Base-by-base conservation (phyloP, 2,329 filamentous ascomycete genomes). In the Colletotrichum limetticola region DNA sequence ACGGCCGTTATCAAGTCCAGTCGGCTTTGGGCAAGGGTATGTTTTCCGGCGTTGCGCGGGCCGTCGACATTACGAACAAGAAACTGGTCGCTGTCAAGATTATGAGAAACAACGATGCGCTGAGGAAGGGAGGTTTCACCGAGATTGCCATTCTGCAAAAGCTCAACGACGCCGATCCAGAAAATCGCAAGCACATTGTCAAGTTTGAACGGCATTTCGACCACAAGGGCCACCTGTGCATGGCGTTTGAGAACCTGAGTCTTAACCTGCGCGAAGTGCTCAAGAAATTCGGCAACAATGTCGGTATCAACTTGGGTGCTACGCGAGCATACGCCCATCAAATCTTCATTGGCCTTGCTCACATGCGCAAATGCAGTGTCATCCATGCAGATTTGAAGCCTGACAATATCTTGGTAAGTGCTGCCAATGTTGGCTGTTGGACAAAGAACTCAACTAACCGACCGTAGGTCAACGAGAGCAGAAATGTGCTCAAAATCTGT, bases 361-460 rank as follows among this genome's bases (percentile, higher is more conserved):
- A 98, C 78, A 90, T 99, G 86, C 93, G 95, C 77, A 96, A 95
- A 80, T 97, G 94, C 85, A 95, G 95, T 82, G 94, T 99, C 80
- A 90, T 99, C 65, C 97, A 99, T 81, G 95, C 96, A 16, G 97
- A 99, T 86, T 83, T 99, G 78, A 99, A 99, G 83, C 97, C 97
- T 9, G 97, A 99, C 89, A 99, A 99, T 78, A 96, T 99, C 70
- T 86, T 99, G 78, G 95, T 92, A 81, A 77, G 87, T 74, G 59
- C 32, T 19, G 46, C n/a, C n/a, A 5, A 9, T 14, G n/a, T 32
- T 1, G n/a, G 8, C 11, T 22, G 28, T 12, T 49, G 8, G 19
- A 3, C 11, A 24, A 35, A 32, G 37, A 53, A 55, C 49, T 8
- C 35, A 61, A 68, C 76, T 84, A 73, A 83, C 80, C 75, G 73